Conservation (phyloP, 257 asterid genomes). For the Parsonsia alboflavescens region DNA sequence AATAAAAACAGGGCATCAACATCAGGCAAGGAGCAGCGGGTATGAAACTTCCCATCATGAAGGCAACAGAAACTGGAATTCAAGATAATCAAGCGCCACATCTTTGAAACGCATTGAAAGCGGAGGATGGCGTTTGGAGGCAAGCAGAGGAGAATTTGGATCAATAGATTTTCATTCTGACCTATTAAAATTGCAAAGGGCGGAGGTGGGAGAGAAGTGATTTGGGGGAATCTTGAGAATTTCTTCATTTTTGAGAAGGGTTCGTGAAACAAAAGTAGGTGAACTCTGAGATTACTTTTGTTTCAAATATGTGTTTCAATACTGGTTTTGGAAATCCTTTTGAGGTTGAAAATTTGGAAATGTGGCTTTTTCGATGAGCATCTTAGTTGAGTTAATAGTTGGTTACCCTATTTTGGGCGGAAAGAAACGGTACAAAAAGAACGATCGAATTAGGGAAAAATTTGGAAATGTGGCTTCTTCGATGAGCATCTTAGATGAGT, state of each 20-base stretch:
- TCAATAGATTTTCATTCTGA: conserved; percentile 11
- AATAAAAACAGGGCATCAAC: conserved; percentile 1
- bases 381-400: too few relatives aligned
- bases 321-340: neutral
- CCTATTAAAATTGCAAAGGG: neutral
- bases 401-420: neutral
- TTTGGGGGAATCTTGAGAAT: neutral
- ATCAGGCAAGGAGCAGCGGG: neutral
- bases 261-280: neutral
- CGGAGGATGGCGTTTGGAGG: conserved; percentile 17
- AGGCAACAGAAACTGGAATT: conserved; percentile 5
- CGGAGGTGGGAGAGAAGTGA: neutral
- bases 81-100: conserved; percentile 8
- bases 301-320: neutral
- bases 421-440: too few relatives aligned
- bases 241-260: neutral
- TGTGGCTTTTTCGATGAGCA: too few relatives aligned
- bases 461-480: too few relatives aligned
- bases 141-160: conserved; percentile 8
- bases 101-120: conserved; percentile 6
- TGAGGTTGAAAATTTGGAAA: neutral
- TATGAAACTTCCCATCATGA: neutral
- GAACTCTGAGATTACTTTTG: neutral
- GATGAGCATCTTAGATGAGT: too few relatives aligned
- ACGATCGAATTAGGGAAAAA: too few relatives aligned